These are phyloP conservation scores for Mycena galericulata DNA, from an alignment of 768 basidiomycete genomes.

Conservation along the genomic window DNA sequence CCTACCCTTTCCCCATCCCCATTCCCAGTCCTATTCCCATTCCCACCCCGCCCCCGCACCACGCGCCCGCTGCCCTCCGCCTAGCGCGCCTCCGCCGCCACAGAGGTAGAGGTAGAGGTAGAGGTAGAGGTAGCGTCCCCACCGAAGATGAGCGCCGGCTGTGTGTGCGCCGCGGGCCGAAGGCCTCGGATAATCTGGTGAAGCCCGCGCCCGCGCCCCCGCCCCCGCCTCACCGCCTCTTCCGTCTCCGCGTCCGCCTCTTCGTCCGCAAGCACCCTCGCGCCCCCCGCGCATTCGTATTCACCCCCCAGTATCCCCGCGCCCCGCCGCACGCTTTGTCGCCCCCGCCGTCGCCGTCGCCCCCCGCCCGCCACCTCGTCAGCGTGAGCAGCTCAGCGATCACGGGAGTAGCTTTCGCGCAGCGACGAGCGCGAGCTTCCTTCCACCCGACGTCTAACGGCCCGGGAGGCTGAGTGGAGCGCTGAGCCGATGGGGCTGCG, in stretches of 20 bases:
- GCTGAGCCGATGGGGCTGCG: slow-evolving; percentile 58
- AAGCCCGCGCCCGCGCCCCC: slow-evolving; percentile 18
- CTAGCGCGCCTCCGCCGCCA: neutral
- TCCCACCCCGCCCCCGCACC: neutral
- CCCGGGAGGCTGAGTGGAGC: slow-evolving; percentile 51
- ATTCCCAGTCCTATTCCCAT: slow-evolving; percentile 44
- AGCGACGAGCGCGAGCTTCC: slow-evolving; percentile 59
- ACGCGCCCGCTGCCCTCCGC: neutral
- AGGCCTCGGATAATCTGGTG: slow-evolving; percentile 43
- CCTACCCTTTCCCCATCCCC: too few species aligned
- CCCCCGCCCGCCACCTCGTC: slow-evolving; percentile 40
- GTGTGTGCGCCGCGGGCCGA: slow-evolving; percentile 44
- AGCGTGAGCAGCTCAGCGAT: slow-evolving; percentile 58
- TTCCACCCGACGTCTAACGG: slow-evolving; percentile 59
- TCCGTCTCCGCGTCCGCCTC: slow-evolving; percentile 32
- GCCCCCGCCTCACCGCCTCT: neutral
- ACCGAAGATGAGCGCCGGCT: slow-evolving; percentile 44
- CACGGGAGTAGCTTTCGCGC: slow-evolving; percentile 55
- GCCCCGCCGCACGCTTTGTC: slow-evolving; percentile 27
- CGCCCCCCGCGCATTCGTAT: slow-evolving; percentile 57
- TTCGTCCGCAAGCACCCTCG: slow-evolving; percentile 51
- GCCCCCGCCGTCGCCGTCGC: slow-evolving; percentile 15
- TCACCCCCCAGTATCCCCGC: slow-evolving; percentile 56
- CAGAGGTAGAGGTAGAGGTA: too few species aligned
- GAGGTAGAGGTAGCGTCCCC: too few species aligned